Evolutionary conservation across 2,329 filamentous ascomycete genomes (phyloP).

Genomic region (Talaromyces funiculosus): DNA sequence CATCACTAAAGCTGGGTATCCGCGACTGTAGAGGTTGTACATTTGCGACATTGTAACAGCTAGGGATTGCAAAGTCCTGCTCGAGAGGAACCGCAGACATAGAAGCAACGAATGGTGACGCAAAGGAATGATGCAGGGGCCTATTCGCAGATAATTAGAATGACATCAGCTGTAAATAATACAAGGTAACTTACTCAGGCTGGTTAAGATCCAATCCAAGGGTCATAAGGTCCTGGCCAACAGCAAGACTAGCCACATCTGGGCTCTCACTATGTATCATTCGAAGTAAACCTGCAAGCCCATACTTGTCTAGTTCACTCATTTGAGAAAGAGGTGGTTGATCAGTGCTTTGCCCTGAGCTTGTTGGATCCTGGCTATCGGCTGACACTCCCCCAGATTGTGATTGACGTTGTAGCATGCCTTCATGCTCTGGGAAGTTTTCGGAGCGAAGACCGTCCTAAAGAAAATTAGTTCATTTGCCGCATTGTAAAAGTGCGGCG

Average conservation of each 20-base stretch:
- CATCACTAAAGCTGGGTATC: conserved; percentile 55
- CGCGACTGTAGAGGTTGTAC: conserved; percentile 57
- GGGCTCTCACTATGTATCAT: conserved; percentile 52
- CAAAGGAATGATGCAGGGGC: conserved; percentile 59
- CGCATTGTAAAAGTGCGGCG: not conserved
- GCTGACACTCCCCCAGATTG: conserved; percentile 23
- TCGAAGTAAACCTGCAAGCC: conserved; percentile 54
- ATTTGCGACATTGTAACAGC: conserved; percentile 61
- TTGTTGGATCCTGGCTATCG: conserved; percentile 32
- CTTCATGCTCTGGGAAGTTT: conserved; percentile 30
- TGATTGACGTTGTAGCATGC: conserved; percentile 31
- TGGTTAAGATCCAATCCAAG: conserved; percentile 60
- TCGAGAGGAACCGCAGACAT: conserved; percentile 54
- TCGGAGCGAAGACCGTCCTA: conserved; percentile 30
- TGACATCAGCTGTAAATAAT: not conserved
- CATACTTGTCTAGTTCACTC: conserved; percentile 56
- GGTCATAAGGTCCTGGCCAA: conserved; percentile 60
- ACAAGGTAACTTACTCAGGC: conserved; percentile 46
- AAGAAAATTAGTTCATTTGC: not conserved
- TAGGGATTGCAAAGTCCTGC: conserved; percentile 58
- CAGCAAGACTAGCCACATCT: conserved; percentile 49
- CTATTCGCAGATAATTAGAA: conserved; percentile 35
- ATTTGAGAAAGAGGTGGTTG: conserved; percentile 49
- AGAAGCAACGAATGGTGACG: conserved; percentile 56
- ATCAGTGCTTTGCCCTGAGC: conserved; percentile 30